Conservation (phyloP, 2,329 filamentous ascomycete genomes). For the Phaeoacremonium minimum region DNA sequence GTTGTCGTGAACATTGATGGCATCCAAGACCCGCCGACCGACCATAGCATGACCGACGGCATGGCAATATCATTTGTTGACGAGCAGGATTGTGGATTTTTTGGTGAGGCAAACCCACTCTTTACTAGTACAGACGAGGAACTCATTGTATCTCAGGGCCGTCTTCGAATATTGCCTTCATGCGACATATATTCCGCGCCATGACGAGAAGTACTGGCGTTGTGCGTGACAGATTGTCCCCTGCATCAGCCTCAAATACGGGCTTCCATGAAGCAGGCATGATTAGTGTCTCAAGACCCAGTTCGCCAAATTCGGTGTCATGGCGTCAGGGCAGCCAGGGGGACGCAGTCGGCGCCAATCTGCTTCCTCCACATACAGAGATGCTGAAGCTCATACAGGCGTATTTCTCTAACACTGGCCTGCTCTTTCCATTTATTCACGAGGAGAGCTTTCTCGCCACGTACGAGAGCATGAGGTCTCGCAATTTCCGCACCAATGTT, state of each 20-base stretch:
- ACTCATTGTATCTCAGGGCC: slow-evolving; percentile 8
- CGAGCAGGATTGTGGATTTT: slow-evolving; percentile 14
- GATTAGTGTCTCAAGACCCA: background rate
- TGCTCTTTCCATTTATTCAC: slow-evolving; percentile 14
- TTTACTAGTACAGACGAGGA: background rate
- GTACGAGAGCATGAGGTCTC: slow-evolving; percentile 8
- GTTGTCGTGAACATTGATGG: no score
- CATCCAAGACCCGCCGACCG: background rate
- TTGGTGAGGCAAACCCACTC: slow-evolving; percentile 8
- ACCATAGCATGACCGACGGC: no score
- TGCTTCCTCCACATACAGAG: slow-evolving; percentile 10
- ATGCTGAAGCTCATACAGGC: slow-evolving; percentile 7
- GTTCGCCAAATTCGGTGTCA: slow-evolving; percentile 5
- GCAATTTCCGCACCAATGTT: slow-evolving; percentile 23
- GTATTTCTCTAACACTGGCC: slow-evolving; percentile 15
- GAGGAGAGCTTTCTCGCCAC: slow-evolving; percentile 11
- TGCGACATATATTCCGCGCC: slow-evolving; percentile 15
- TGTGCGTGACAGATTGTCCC: slow-evolving; percentile 1
- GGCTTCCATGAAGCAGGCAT: background rate
- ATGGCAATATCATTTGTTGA: slow-evolving; percentile 9
- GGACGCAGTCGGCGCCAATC: no score
- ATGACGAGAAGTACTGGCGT: slow-evolving; percentile 8
- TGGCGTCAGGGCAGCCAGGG: no score
- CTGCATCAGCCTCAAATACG: background rate
- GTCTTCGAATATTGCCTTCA: slow-evolving; percentile 18